Percentiles rank a stretch among this genome's conserved stretches.
Evolutionary conservation across 805 yeast species (phyloP).

Genomic region (Zygoascus ofunaensis): DNA sequence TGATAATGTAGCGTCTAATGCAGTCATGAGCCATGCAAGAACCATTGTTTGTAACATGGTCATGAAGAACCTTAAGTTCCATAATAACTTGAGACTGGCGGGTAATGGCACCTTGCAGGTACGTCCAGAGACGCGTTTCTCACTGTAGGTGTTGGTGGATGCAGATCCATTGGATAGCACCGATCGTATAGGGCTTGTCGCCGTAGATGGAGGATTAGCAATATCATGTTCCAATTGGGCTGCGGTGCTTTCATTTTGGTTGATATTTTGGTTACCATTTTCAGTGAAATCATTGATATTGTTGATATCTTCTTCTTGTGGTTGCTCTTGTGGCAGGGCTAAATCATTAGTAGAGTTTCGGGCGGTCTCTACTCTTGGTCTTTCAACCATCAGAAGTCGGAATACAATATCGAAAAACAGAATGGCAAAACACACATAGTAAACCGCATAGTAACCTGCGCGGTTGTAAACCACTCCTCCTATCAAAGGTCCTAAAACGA

Average conservation of each 20-base stretch:
- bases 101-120: no score
- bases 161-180: not conserved
- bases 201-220: not conserved
- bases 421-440: conserved; percentile 24
- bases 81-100: conserved; percentile 5
- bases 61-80: conserved; percentile 17
- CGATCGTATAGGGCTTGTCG: not conserved
- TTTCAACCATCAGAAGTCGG: conserved; percentile 28
- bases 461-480: conserved; percentile 29
- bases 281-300: not conserved
- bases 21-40: conserved; percentile 25
- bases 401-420: conserved; percentile 24
- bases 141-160: not conserved
- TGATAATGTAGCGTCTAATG: conserved; percentile 28
- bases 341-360: not conserved
- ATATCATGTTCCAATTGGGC: not conserved
- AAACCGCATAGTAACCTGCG: conserved; percentile 28
- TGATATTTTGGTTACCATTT: no score
- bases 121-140: not conserved
- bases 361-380: conserved; percentile 2
- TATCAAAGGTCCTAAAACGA: conserved; percentile 27
- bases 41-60: conserved; percentile 20
- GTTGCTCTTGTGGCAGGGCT: not conserved
- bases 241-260: not conserved
- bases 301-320: not conserved